Conservation (phyloP, 768 basidiomycete species). For the Hygrophorus russula region DNA sequence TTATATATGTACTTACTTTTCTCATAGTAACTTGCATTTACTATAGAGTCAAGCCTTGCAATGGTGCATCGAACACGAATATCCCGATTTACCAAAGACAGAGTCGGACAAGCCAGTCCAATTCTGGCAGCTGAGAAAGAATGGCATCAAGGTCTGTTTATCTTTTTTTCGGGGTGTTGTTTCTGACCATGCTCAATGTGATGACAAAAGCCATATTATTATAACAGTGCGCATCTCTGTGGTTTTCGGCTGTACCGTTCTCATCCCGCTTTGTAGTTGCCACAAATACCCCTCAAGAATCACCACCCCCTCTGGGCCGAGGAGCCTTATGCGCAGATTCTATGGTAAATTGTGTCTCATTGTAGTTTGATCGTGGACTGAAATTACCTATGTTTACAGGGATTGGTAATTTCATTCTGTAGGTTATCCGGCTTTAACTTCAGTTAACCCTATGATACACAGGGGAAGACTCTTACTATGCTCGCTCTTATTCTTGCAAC, state of each 20-base stretch:
- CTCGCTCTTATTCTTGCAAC: conserved; percentile 73
- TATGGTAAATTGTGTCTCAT: conserved; percentile 40
- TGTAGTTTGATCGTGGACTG: background rate
- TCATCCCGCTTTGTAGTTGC: conserved; percentile 37
- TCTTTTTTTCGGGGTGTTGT: background rate
- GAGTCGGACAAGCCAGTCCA: conserved; percentile 70
- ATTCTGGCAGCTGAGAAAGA: conserved; percentile 73
- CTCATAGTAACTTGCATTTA: conserved; percentile 2
- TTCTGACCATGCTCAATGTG: background rate
- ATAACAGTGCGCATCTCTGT: conserved; percentile 42
- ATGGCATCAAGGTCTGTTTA: conserved; percentile 37
- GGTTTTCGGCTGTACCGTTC: conserved; percentile 1
- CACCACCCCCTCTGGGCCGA: conserved; percentile 54
- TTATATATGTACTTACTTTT: background rate
- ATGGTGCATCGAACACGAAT: conserved; percentile 79
- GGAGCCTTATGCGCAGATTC: conserved; percentile 88
- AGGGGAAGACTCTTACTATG: conserved; percentile 91
- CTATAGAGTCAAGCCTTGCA: conserved; percentile 67
- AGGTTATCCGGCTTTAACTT: background rate
- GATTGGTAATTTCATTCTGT: conserved; percentile 23
- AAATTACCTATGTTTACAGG: conserved; percentile 17
- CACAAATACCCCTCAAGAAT: conserved; percentile 67
- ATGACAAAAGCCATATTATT: conserved; percentile 44
- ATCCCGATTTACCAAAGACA: conserved; percentile 59
- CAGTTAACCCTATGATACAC: conserved; percentile 6